Conservation (phyloP, 2,329 filamentous ascomycete genomes). For the Shiraia sp. region DNA sequence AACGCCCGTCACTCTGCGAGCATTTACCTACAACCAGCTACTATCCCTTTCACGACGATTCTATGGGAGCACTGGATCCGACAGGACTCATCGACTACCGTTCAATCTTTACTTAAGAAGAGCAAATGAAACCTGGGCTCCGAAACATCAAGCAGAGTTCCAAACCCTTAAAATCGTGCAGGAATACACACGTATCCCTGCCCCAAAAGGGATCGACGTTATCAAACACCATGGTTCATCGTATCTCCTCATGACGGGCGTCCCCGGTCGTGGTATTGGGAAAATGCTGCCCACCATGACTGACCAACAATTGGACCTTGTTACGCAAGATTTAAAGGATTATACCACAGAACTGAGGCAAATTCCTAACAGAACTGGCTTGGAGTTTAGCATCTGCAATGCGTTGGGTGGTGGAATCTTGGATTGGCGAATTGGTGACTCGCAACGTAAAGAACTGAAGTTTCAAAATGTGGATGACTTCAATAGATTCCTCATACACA, state of each 20-base stretch:
- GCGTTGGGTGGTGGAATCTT: constrained; percentile 17
- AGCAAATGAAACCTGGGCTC: constrained; percentile 12
- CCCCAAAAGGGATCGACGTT: constrained; percentile 13
- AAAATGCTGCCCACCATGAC: constrained; percentile 16
- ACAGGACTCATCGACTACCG: constrained; percentile 14
- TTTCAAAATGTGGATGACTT: constrained; percentile 15
- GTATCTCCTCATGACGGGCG: constrained; percentile 19
- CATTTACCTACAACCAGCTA: constrained; percentile 13
- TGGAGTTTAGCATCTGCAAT: constrained; percentile 17
- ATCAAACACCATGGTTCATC: constrained; percentile 13
- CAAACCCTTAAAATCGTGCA: constrained; percentile 12
- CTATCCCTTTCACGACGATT: constrained; percentile 5
- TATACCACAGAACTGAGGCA: constrained; percentile 15
- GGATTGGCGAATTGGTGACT: constrained; percentile 20
- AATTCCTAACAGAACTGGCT: constrained; percentile 16
- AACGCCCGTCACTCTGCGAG: constrained; percentile 13
- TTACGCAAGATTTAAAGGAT: constrained; percentile 11
- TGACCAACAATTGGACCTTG: constrained; percentile 12
- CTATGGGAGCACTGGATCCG: constrained; percentile 17
- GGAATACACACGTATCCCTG: constrained; percentile 13
- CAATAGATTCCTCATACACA: constrained; percentile 11
- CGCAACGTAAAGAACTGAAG: constrained; percentile 10
- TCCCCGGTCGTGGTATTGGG: constrained; percentile 11
- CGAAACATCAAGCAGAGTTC: constrained; percentile 17
- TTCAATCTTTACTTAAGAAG: constrained; percentile 22